Evolutionary conservation across 176 grass and related monocot species (phyloP), one percentile per base, ranked within the genome.

Genomic region (Juncus inflexus): DNA sequence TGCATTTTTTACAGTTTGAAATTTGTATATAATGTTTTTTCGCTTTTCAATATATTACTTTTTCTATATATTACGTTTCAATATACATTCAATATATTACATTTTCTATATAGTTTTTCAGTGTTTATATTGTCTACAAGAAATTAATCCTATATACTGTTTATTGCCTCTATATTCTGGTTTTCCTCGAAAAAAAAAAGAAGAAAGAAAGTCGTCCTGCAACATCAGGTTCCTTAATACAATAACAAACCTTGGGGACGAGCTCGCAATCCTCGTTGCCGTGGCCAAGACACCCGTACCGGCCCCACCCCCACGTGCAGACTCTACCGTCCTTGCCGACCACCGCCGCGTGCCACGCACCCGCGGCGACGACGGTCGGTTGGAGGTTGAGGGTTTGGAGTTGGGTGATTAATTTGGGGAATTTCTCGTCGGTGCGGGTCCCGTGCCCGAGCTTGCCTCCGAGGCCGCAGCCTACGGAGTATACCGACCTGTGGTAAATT

Each of bases 281-380:
- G 86, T 95, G 90, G 71, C 90, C 90, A 77, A 90, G 90, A 72
- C 90, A 95, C 50, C 90, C 90, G 71, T 95, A 95, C 16, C 86
- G 75, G 15, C 90, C 90, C 90, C 90, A 95, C 73, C 90, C 90
- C 90, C 90, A 95, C 55, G 90, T 95, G 76, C 90, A 95, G 41
- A 90, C 80, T 14, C 83, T 75, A 12, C 83, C 90, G 82, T 95
- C 90, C 67, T 80, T 88, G 49, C 83, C 80, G n/a, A 95, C 86
- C 68, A 95, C 78, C 56, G 83, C 90, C 61, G 86, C 90, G 75
- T 95, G 86, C 90, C 90, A 95, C 49, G 90, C 86, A 71, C 90
- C 86, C 62, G 86, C 90, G 69, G 86, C 86, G 79, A 95, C 86
- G 3, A 84, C 90, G 51, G 73, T 63, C 78, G 86, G 90, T 55